These are phyloP conservation scores for Ogataea pilisensis DNA, from an alignment of 805 yeast species.

Conservation along the genomic window DNA sequence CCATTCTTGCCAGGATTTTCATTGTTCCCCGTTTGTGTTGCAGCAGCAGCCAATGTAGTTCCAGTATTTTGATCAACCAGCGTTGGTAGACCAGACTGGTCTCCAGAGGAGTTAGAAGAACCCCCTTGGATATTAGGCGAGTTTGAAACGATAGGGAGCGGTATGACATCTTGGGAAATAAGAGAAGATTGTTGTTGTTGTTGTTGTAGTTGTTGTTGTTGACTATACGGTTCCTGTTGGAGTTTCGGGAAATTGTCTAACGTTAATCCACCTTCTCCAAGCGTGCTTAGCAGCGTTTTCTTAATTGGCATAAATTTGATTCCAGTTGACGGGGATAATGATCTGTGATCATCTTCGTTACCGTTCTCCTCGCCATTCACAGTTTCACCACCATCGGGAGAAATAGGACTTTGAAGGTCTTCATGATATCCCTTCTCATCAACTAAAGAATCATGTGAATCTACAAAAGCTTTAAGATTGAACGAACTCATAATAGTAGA, in stretches of 20 bases:
- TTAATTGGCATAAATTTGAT: conserved; percentile 47
- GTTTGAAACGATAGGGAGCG: no score
- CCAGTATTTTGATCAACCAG: no score
- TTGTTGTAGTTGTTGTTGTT: no score
- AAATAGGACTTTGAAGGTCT: background rate
- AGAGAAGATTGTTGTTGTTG: background rate
- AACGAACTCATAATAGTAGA: conserved; percentile 27
- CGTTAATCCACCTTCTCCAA: conserved; percentile 46
- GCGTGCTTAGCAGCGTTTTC: conserved; percentile 41
- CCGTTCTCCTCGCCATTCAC: background rate
- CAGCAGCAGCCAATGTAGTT: no score
- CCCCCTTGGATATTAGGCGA: no score
- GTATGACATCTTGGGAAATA: no score
- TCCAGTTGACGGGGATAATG: conserved; percentile 21
- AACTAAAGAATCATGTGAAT: conserved; percentile 6
- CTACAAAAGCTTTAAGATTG: conserved; percentile 23
- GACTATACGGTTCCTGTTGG: no score
- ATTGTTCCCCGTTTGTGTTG: no score
- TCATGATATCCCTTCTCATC: conserved; percentile 5
- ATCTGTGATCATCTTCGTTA: background rate
- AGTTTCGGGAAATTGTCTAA: conserved; percentile 30
- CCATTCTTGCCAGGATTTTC: no score
- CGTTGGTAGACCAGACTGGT: no score
- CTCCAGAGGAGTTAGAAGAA: no score
- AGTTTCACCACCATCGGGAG: background rate